phyloP scores from a whole-genome alignment of 495 filamentous ascomycete species.

The Achaetomiella virescens region DNA sequence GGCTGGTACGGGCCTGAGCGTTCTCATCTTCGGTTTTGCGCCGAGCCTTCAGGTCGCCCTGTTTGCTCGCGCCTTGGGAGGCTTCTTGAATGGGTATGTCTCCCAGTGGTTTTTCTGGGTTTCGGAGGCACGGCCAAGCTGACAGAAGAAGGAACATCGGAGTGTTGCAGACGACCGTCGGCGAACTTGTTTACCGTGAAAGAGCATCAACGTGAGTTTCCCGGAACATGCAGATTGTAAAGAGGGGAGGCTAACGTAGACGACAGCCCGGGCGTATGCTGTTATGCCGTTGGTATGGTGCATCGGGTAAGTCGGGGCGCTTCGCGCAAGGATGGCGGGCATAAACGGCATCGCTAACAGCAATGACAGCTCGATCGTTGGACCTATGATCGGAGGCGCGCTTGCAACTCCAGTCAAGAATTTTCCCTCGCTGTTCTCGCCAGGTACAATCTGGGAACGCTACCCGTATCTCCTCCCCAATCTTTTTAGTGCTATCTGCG shows the following conservation, averaged over 20 bases:
- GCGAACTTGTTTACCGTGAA: slow-evolving; percentile 86
- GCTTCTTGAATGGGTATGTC: slow-evolving; percentile 83
- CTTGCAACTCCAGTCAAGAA: slow-evolving; percentile 78
- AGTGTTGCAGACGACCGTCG: slow-evolving; percentile 90
- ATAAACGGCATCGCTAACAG: slow-evolving; percentile 9
- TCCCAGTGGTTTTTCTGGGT: background rate
- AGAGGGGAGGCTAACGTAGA: slow-evolving; percentile 23
- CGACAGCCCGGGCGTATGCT: slow-evolving; percentile 74
- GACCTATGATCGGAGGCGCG: slow-evolving; percentile 82
- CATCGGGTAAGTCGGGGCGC: slow-evolving; percentile 57
- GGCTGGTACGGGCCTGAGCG: slow-evolving; percentile 85
- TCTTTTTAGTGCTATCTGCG: slow-evolving; percentile 75
- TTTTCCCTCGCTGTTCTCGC: slow-evolving; percentile 69
- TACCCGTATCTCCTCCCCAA: slow-evolving; percentile 94
- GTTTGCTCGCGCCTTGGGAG: slow-evolving; percentile 81
- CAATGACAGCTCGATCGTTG: slow-evolving; percentile 60
- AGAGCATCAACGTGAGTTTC: slow-evolving; percentile 72
- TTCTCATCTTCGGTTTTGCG: slow-evolving; percentile 89
- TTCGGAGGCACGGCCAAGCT: slow-evolving; percentile 13
- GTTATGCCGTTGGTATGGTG: slow-evolving; percentile 99
- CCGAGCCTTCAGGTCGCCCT: slow-evolving; percentile 77
- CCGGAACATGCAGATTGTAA: background rate
- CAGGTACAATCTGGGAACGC: slow-evolving; percentile 68
- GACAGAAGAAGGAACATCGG: slow-evolving; percentile 62
- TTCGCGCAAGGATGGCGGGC: background rate